phyloP scores from a whole-genome alignment of 2,329 filamentous ascomycete genomes.

The Cladosporium sp. region DNA sequence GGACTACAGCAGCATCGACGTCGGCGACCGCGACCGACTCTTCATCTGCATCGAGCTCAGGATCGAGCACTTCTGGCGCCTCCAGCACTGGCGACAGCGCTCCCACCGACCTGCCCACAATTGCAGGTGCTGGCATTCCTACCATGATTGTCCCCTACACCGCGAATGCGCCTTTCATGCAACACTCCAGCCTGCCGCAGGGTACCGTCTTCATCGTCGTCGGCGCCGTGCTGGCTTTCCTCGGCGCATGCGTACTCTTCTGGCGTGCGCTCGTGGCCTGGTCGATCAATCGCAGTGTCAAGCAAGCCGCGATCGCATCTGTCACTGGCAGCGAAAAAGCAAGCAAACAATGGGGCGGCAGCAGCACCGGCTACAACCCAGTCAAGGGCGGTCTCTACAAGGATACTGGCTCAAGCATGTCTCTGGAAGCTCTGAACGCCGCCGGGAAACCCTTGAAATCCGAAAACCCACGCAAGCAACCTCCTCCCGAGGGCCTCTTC shows the following conservation, averaged over 20 bases:
- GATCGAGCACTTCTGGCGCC: constrained; percentile 20
- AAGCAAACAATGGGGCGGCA: constrained; percentile 31
- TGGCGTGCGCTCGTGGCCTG: constrained; percentile 89
- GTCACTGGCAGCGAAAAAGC: constrained; percentile 41
- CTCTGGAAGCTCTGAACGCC: constrained; percentile 49
- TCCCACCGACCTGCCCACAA: constrained; percentile 47
- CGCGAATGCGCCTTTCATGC: constrained; percentile 84
- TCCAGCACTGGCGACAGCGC: constrained; percentile 23
- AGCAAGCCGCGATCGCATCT: constrained; percentile 74
- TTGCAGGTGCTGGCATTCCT: constrained; percentile 58
- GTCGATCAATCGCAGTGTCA: constrained; percentile 87
- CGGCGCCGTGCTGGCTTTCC: constrained; percentile 78
- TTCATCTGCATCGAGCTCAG: constrained; percentile 17
- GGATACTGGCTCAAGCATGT: constrained; percentile 51
- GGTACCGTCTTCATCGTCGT: constrained; percentile 96
- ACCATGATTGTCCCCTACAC: constrained; percentile 77
- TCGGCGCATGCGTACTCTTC: constrained; percentile 74
- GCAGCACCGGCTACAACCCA: constrained; percentile 18
- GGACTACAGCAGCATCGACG: constrained; percentile 26
- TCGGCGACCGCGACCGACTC: constrained; percentile 22
- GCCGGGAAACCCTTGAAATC: constrained; percentile 35
- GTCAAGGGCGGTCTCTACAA: constrained; percentile 37
- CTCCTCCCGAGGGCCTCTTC: constrained; percentile 72
- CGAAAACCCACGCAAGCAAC: constrained; percentile 30
- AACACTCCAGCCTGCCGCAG: constrained; percentile 77